Conservation (phyloP, 1,284 basidiomycete species). For the Exobasidium rhododendri region DNA sequence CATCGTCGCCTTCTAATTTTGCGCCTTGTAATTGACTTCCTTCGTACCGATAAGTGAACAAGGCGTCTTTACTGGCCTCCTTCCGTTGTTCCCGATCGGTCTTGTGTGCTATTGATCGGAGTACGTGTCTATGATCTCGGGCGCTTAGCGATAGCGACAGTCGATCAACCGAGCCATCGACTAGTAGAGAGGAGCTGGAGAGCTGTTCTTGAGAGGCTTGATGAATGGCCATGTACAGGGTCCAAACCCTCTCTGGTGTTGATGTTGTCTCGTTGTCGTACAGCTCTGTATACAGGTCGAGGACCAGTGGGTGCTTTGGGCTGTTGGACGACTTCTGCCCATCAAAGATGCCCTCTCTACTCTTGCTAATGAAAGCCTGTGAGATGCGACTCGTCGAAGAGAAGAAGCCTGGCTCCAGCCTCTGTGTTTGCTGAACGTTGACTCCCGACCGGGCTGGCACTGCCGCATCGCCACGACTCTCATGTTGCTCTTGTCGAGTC, state of each 20-base stretch:
- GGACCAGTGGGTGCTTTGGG: conserved; percentile 27
- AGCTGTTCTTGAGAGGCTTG: conserved; percentile 13
- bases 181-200: conserved; percentile 21
- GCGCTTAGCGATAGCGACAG: conserved; percentile 22
- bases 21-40: not conserved
- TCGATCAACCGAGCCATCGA: not conserved
- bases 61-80: not conserved
- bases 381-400: conserved; percentile 7
- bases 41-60: not conserved
- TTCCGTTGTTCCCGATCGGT: not conserved
- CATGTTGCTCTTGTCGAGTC: not conserved
- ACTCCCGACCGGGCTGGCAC: too few species aligned
- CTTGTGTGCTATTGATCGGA: conserved; percentile 26
- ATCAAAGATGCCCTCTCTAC: not conserved
- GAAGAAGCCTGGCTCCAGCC: not conserved
- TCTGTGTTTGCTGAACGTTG: not conserved
- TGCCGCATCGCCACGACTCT: not conserved
- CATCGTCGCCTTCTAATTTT: not conserved
- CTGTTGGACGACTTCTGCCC: not conserved
- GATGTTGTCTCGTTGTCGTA: conserved; percentile 28
- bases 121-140: conserved; percentile 24
- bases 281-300: conserved; percentile 30
- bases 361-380: not conserved
- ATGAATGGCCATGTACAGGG: conserved; percentile 29
- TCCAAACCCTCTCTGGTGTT: conserved; percentile 32